phyloP scores from a whole-genome alignment of 2,329 filamentous ascomycete genomes.

The Venturia nashicola region DNA sequence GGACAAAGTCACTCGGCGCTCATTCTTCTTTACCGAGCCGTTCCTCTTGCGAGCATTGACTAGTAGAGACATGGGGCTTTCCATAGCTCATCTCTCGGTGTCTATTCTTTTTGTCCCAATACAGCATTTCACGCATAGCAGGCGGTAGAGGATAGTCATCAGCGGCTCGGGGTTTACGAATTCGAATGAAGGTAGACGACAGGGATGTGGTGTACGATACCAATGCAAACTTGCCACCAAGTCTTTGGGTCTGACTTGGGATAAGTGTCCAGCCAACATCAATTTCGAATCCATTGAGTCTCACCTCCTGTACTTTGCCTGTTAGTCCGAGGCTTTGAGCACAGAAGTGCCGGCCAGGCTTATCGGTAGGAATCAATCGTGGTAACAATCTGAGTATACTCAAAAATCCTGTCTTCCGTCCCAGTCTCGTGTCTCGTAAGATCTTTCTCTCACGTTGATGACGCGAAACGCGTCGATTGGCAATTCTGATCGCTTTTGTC shows the following conservation, averaged over 20 bases:
- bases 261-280: background rate
- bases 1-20: constrained; percentile 70
- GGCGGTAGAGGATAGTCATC: background rate
- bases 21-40: constrained; percentile 66
- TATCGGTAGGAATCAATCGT: background rate
- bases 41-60: constrained; percentile 51
- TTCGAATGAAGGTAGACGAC: background rate
- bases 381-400: background rate
- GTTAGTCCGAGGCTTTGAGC: background rate
- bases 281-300: background rate
- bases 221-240: background rate
- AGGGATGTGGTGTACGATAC: background rate
- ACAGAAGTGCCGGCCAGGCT: background rate
- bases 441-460: background rate
- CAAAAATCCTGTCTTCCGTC: background rate
- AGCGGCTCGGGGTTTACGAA: background rate
- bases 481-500: background rate
- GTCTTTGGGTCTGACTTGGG: no score
- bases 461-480: background rate
- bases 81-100: background rate
- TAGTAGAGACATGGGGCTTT: constrained; percentile 21
- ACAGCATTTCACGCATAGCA: constrained; percentile 1
- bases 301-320: background rate
- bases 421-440: background rate
- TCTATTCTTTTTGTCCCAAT: background rate